Evolutionary conservation across 345 rosid species (phyloP), one percentile per base, ranked within the genome.

Genomic region (Citrus hindsii): DNA sequence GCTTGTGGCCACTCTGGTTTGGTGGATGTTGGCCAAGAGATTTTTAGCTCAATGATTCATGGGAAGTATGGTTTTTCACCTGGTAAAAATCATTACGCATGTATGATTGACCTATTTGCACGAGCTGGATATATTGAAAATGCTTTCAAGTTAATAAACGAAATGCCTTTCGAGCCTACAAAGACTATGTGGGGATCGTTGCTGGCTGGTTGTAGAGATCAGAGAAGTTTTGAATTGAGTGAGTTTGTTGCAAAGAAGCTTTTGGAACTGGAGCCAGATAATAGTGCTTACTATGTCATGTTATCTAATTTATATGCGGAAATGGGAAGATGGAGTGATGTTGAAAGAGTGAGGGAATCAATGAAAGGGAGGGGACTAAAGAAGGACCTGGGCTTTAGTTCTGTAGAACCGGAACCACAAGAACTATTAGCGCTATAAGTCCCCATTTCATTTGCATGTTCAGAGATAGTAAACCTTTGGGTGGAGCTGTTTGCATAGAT

Each of bases 1-100:
- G 87, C 90, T 76, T 90, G 94, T 80, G 84, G 88, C 79, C 89
- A 82, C 73, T 87, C 92, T 9, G 90, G 92, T 18, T 60, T 86
- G 79, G 83, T 86, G 27, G 77, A 84, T 71, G 65, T 58, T 5
- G 91, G 91, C 22, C 69, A 67, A 38, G 71, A 81, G 73, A 84
- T 89, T 30, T 90, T 87, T 81, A 65, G 77, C 63, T 88, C 83
- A 2, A 58, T 86, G 84, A 27, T 87, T 37, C 37, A 48, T 35
- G 91, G 92, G 63, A 82, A 77, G 74, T 87, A 86, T 73, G 84
- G 88, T 67, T 84, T 89, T 71, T 59, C 81, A 55, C 84, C 92
- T 3, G 64, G 59, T 40, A 80, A 79, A 37, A 89, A 86, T 80
- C 92, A 90, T 71, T 90, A 85, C 51, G 90, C 89, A 0, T 83